A percentile compares a stretch with the other conserved stretches of the same genome.
These are phyloP conservation scores for Hondaea fermentalgiana DNA, from an alignment of 108 stramenopile species.

Conservation along the genomic window DNA sequence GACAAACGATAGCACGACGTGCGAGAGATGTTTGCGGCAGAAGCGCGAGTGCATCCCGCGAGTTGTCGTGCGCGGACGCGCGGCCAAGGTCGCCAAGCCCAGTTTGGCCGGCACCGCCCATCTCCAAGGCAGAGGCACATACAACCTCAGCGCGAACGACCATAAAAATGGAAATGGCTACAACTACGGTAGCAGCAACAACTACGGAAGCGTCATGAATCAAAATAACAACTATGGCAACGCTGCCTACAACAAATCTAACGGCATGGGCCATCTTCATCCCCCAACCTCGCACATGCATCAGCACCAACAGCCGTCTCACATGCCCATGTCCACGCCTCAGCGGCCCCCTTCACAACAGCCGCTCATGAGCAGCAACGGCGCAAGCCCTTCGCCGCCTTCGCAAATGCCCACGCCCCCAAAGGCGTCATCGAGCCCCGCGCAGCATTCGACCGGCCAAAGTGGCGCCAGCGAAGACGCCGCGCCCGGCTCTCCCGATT, in stretches of 20 bases:
- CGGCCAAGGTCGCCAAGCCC: background rate
- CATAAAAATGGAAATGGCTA: no score
- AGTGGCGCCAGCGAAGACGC: background rate
- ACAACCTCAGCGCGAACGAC: no score
- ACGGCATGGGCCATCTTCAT: no score
- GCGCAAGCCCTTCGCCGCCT: no score
- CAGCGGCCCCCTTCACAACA: no score
- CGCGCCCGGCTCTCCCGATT: background rate
- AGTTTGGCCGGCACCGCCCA: background rate
- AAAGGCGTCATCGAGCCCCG: no score
- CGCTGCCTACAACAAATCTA: background rate
- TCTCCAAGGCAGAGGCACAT: no score
- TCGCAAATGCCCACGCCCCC: no score
- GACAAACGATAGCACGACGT: background rate
- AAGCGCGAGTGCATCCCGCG: conserved; percentile 12
- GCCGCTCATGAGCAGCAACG: no score
- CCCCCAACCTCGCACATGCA: background rate
- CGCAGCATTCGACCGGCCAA: no score
- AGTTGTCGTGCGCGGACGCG: background rate
- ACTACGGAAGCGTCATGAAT: background rate
- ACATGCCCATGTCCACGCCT: background rate
- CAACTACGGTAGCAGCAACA: background rate
- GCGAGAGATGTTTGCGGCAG: background rate
- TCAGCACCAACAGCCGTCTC: background rate
- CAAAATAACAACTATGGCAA: background rate